A percentile compares a stretch with the other conserved stretches of the same genome.
These are phyloP conservation scores for Phalaenopsis hybrid DNA, from an alignment of 116 monocot genomes.

Conservation along the genomic window DNA sequence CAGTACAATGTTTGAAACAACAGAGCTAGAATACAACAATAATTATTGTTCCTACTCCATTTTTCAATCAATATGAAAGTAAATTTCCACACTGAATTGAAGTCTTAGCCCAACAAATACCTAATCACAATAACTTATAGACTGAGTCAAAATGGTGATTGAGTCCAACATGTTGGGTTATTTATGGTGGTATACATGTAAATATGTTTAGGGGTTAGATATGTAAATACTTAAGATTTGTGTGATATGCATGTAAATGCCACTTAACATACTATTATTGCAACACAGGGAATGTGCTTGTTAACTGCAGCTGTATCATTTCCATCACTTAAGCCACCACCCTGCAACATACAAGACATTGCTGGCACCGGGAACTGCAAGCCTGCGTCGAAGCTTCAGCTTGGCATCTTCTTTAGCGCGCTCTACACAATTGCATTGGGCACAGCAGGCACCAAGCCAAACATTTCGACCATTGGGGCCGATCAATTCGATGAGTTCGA, in stretches of 20 bases:
- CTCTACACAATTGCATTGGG: constrained; percentile 48
- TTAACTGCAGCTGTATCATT: constrained; percentile 35
- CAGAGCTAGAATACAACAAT: too few species aligned
- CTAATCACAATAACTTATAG: background rate
- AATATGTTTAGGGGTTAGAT: too few species aligned
- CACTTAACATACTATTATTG: background rate
- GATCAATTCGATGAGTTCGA: constrained; percentile 77
- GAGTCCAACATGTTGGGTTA: too few species aligned
- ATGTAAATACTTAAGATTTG: too few species aligned
- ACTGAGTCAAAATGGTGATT: background rate
- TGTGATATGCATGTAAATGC: too few species aligned
- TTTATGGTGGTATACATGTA: too few species aligned
- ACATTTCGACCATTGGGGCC: constrained; percentile 63
- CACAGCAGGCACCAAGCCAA: constrained; percentile 57
- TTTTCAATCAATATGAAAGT: too few species aligned
- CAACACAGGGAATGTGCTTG: constrained; percentile 45
- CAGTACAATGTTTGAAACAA: too few species aligned
- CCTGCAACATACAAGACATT: constrained; percentile 17
- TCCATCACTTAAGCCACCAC: constrained; percentile 32
- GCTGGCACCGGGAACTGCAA: background rate
- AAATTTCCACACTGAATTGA: too few species aligned
- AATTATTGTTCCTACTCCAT: too few species aligned
- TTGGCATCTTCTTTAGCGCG: constrained; percentile 46
- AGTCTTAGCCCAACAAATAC: background rate
- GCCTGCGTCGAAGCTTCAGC: constrained; percentile 31